phyloP scores from a whole-genome alignment of 2,329 filamentous ascomycete species.

The Daldinia eschscholtzii region DNA sequence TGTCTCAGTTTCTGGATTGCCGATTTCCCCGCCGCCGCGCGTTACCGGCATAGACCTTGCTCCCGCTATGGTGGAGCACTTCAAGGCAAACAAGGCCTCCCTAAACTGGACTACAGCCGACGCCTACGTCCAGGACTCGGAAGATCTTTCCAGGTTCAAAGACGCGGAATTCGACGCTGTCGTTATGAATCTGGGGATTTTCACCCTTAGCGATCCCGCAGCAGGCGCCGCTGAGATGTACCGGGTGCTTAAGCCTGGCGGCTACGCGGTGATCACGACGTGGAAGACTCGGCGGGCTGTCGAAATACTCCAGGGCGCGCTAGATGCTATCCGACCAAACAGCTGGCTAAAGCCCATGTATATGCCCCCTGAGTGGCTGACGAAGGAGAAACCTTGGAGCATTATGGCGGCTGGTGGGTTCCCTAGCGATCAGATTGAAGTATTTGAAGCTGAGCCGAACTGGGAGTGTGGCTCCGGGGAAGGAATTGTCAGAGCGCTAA shows the following conservation, averaged over 20 bases:
- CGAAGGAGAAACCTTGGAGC: conserved; percentile 40
- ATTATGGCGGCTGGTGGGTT: conserved; percentile 44
- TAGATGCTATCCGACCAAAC: conserved; percentile 37
- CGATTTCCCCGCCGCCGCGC: conserved; percentile 38
- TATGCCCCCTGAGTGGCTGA: conserved; percentile 43
- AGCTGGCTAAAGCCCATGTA: conserved; percentile 32
- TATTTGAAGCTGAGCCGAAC: conserved; percentile 33
- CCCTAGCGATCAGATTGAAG: conserved; percentile 23
- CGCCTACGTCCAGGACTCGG: conserved; percentile 40
- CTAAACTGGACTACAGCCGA: conserved; percentile 41
- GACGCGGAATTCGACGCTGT: conserved; percentile 44
- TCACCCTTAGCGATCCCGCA: conserved; percentile 37
- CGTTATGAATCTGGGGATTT: conserved; percentile 46
- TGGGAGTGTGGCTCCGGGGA: conserved; percentile 39
- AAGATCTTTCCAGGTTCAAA: conserved; percentile 42
- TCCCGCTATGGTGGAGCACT: conserved; percentile 42
- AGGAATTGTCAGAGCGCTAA: conserved; percentile 34
- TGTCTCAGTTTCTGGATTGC: conserved; percentile 40
- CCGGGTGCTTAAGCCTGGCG: conserved; percentile 45
- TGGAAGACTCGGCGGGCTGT: conserved; percentile 43
- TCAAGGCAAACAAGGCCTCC: conserved; percentile 36
- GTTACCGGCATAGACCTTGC: conserved; percentile 45
- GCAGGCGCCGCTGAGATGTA: conserved; percentile 44
- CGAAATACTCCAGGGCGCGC: conserved; percentile 32
- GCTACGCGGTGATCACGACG: conserved; percentile 43